Evolutionary conservation across 805 yeast species (phyloP).

Genomic region (Zygoascus flipseniorum): DNA sequence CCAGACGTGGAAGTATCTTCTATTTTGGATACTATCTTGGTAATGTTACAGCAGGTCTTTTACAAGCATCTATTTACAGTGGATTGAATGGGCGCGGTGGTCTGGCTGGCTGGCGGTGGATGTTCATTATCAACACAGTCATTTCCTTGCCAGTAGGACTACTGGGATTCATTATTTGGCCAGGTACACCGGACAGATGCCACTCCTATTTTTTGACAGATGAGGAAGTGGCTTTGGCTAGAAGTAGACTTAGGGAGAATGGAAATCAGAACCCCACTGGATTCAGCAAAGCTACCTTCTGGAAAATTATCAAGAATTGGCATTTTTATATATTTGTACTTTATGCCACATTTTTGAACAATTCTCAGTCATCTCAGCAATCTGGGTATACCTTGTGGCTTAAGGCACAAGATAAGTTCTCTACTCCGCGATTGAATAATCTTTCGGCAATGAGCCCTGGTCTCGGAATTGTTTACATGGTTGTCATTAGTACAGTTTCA

Average conservation of each 20-base stretch:
- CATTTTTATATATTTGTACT: slow-evolving; percentile 47
- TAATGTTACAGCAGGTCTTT: slow-evolving; percentile 50
- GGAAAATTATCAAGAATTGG: slow-evolving; percentile 45
- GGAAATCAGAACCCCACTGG: not conserved
- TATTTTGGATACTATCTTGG: slow-evolving; percentile 59
- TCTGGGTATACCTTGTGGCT: not conserved
- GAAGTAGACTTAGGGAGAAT: slow-evolving; percentile 31
- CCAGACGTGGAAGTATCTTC: slow-evolving; percentile 54
- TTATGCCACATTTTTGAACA: slow-evolving; percentile 43
- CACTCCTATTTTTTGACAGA: slow-evolving; percentile 46
- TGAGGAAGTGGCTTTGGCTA: slow-evolving; percentile 47
- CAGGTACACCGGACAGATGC: slow-evolving; percentile 58
- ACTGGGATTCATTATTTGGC: slow-evolving; percentile 46
- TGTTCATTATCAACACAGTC: slow-evolving; percentile 56
- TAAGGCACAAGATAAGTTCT: not conserved
- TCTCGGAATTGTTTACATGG: slow-evolving; percentile 39
- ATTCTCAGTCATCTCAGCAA: slow-evolving; percentile 15
- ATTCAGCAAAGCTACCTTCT: slow-evolving; percentile 10
- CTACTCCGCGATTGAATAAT: not conserved
- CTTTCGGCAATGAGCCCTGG: slow-evolving; percentile 41
- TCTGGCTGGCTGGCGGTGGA: slow-evolving; percentile 64
- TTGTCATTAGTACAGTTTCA: slow-evolving; percentile 27
- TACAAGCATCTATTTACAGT: slow-evolving; percentile 47
- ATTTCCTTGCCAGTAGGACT: slow-evolving; percentile 52
- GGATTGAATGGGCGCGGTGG: slow-evolving; percentile 44